Percentiles rank a stretch among this genome's conserved stretches.
Conservation (phyloP, 1,284 basidiomycete species). For the Rhizopogon parksii region DNA sequence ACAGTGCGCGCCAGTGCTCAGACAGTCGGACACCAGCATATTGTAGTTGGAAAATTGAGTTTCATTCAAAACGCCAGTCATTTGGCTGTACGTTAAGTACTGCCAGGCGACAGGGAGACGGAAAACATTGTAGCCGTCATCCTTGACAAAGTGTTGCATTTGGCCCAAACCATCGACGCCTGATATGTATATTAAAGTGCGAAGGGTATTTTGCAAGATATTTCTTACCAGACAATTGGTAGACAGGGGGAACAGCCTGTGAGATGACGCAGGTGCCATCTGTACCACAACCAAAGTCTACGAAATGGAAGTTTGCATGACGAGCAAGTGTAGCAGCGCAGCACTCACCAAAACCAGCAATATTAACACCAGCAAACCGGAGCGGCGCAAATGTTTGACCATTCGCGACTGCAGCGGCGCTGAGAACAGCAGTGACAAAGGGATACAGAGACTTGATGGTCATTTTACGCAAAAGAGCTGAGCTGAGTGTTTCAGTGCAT, state of each 20-base stretch:
- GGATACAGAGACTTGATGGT: constrained; percentile 6
- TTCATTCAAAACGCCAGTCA: constrained; percentile 38
- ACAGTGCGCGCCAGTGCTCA: constrained; percentile 38
- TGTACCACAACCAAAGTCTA: constrained; percentile 22
- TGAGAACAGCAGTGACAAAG: constrained; percentile 5
- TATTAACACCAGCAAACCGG: constrained; percentile 22
- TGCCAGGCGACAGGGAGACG: constrained; percentile 46
- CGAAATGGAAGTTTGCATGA: background rate
- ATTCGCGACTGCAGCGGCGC: background rate
- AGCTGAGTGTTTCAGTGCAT: background rate
- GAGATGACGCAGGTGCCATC: constrained; percentile 16
- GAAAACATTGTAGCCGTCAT: constrained; percentile 38
- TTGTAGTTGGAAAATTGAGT: constrained; percentile 45
- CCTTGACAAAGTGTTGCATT: constrained; percentile 43
- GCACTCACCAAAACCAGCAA: constrained; percentile 18
- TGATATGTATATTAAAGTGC: constrained; percentile 8
- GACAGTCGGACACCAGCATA: constrained; percentile 42
- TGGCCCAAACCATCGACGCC: constrained; percentile 30
- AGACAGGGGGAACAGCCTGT: constrained; percentile 15
- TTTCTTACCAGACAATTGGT: constrained; percentile 15
- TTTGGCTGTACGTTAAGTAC: constrained; percentile 33
- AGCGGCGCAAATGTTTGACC: constrained; percentile 12
- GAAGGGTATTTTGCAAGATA: background rate
- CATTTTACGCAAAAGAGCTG: constrained; percentile 8
- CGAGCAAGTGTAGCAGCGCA: background rate